phyloP scores from a whole-genome alignment of 257 asterid genomes.

The Salvia splendens region DNA sequence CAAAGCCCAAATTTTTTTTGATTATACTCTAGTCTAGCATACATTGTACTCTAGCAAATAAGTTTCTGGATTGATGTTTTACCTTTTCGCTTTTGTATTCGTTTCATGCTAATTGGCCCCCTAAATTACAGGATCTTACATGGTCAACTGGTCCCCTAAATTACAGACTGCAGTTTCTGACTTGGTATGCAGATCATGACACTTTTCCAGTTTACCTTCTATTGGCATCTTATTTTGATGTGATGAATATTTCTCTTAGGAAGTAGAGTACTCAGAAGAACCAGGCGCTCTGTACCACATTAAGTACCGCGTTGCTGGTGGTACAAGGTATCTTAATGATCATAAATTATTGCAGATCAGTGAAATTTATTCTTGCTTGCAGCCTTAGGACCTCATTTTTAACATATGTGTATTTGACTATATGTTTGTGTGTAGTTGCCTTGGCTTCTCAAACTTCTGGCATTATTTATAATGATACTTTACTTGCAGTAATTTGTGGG shows the following conservation, averaged over 20 bases:
- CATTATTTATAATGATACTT: conserved; percentile 16
- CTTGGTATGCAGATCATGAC: conserved; percentile 47
- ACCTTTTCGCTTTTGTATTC: conserved; percentile 13
- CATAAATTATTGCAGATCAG: conserved; percentile 5
- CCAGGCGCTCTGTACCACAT: conserved; percentile 88
- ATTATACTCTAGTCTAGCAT: neutral
- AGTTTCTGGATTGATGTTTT: conserved; percentile 9
- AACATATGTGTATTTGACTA: neutral
- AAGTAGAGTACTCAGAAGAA: conserved; percentile 97
- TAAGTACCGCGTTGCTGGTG: conserved; percentile 99
- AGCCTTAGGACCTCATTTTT: neutral
- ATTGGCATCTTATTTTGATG: conserved; percentile 12
- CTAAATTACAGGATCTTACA: conserved; percentile 76
- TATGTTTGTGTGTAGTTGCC: neutral
- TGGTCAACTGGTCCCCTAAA: conserved; percentile 99
- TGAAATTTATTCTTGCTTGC: conserved; percentile 15
- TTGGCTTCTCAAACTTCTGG: neutral
- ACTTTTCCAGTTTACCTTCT: conserved; percentile 16
- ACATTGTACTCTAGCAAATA: neutral
- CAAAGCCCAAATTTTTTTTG: neutral
- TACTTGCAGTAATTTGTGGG: conserved; percentile 5
- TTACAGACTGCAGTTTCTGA: conserved; percentile 99
- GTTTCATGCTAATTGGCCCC: conserved; percentile 11
- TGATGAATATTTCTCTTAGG: conserved; percentile 46
- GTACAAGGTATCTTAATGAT: conserved; percentile 63